Base-by-base conservation (phyloP, 441 rosid genomes). In the Theobroma grandiflorum region DNA sequence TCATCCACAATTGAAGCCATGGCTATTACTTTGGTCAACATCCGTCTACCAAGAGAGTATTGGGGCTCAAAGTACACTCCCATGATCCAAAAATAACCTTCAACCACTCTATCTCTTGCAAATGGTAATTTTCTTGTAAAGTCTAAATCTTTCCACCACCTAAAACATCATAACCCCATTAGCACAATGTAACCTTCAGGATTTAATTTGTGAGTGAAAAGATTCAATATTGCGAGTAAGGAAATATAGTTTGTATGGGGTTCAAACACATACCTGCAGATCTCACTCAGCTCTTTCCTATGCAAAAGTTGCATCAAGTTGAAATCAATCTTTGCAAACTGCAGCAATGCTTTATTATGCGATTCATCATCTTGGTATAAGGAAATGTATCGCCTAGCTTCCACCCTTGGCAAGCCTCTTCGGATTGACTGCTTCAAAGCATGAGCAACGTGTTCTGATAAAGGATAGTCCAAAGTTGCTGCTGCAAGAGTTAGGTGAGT, bases 91-190 rank as follows among this genome's bases (percentile, higher is more conserved):
- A 91, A 78, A 73, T 86, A 91, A 20, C 78, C 65, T 70, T 90
- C 93, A 16, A 81, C 79, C 18, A 86, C 1, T 52, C 92, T 84
- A 38, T 90, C 91, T 49, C 93, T 82, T 18, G 86, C 82, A 74
- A 63, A 91, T 0, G 89, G 85, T 18, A 88, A 26, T 76, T 86
- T 86, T 2, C 57, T 66, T 45, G 73, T 33, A 40, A 86, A 26
- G 40, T 87, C 83, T 63, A 81, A 31, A 2, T 85, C 80, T 33
- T 77, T 83, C 89, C 87, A 84, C 92, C 93, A 90, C 82, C 92
- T 91, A 59, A 42, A 26, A 7, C 47, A 65, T 3, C 6, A 38
- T 9, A 65, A n/a, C 18, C 6, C 63, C 35, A 8, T 58, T 58
- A 58, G 33, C 14, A 20, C 33, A 58, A 22, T 20, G 6, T 9